phyloP scores from a whole-genome alignment of 1,284 basidiomycete species.

The Afroboletus lepidellus region DNA sequence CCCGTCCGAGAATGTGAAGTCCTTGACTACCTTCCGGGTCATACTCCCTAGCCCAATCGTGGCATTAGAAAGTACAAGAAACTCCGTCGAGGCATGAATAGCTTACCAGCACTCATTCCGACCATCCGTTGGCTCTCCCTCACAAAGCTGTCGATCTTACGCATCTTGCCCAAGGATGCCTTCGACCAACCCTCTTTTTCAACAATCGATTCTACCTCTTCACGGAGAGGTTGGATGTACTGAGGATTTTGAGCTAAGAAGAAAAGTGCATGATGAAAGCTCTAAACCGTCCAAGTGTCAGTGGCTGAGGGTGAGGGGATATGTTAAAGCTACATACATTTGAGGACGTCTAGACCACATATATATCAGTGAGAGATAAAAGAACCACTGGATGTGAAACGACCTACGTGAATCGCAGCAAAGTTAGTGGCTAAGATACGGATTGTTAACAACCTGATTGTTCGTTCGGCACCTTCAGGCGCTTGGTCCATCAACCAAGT shows the following conservation, averaged over 20 bases:
- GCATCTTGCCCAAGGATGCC: neutral
- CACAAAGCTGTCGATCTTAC: neutral
- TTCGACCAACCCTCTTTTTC: neutral
- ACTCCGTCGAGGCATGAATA: no score
- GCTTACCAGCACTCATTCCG: no score
- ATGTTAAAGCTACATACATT: neutral
- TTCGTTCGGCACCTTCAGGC: slow-evolving; percentile 26
- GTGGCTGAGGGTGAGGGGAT: no score
- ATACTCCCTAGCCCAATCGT: neutral
- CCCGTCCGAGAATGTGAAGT: slow-evolving; percentile 43
- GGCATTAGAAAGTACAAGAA: no score
- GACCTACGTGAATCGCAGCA: slow-evolving; percentile 39
- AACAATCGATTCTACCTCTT: neutral
- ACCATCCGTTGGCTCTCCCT: no score
- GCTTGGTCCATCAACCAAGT: no score
- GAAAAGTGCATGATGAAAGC: slow-evolving; percentile 38
- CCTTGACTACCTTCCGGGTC: slow-evolving; percentile 14
- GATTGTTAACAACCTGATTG: slow-evolving; percentile 1
- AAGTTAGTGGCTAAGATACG: slow-evolving; percentile 40
- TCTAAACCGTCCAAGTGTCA: slow-evolving; percentile 7
- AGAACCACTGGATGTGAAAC: neutral
- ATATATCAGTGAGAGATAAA: neutral
- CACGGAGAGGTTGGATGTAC: no score
- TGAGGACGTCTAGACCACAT: neutral
- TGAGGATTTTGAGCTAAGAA: slow-evolving; percentile 30